Percentiles rank a stretch among this genome's conserved stretches.
phyloP scores from a whole-genome alignment of 345 rosid species.

The Pelargonium nanum region DNA sequence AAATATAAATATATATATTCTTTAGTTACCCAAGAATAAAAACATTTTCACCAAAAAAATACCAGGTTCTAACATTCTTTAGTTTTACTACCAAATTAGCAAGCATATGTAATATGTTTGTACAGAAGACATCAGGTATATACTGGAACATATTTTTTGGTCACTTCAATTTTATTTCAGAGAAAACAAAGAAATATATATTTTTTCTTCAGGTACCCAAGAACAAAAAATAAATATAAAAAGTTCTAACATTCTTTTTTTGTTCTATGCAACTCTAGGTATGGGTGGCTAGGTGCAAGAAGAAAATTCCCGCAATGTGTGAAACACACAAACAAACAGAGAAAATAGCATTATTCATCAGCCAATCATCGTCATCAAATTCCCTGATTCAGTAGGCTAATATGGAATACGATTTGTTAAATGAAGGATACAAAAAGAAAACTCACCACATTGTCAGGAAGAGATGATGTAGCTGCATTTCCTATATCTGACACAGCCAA shows the following conservation, averaged over 20 bases:
- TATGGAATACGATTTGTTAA: background rate
- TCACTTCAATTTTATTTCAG: no score
- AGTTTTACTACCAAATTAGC: background rate
- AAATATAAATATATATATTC: no score
- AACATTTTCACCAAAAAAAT: background rate
- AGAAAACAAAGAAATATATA: no score
- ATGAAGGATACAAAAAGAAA: slow-evolving; percentile 7
- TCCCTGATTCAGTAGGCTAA: background rate
- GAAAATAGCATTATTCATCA: background rate
- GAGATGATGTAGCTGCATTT: slow-evolving; percentile 76
- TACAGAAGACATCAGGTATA: background rate
- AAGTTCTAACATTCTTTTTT: no score
- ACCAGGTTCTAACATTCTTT: background rate
- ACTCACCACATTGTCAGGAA: slow-evolving; percentile 89
- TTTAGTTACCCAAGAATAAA: background rate
- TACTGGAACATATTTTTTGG: no score
- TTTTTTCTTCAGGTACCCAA: no score
- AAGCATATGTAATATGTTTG: background rate
- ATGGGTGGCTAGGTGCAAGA: no score
- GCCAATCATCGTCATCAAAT: background rate
- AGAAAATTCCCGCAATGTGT: background rate
- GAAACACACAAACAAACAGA: background rate
- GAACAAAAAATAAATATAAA: no score
- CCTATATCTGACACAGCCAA: slow-evolving; percentile 91
- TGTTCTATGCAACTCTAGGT: no score